Percentiles rank a stretch among this genome's conserved stretches.
phyloP scores from a whole-genome alignment of 1,139 yeast species.

The Saccharomycopsis hybrid region DNA sequence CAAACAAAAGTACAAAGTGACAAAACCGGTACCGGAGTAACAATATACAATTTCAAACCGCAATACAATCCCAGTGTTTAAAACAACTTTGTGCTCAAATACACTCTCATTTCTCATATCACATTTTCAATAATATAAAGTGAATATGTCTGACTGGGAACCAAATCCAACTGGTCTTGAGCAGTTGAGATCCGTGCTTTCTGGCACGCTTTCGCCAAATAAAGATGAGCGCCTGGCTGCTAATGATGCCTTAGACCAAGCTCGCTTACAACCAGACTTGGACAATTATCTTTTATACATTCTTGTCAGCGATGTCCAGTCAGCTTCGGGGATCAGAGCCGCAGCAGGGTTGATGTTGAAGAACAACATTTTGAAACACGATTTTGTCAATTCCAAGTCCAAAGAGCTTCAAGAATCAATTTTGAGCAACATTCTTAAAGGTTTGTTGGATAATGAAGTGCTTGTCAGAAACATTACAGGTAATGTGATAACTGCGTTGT shows the following conservation, averaged over 20 bases:
- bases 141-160: conserved; percentile 38
- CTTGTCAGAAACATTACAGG: conserved; percentile 85
- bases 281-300: conserved; percentile 72
- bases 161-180: conserved; percentile 56
- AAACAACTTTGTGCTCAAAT: no score
- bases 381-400: conserved; percentile 28
- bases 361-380: conserved; percentile 50
- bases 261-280: conserved; percentile 65
- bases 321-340: conserved; percentile 61
- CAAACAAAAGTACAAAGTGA: no score
- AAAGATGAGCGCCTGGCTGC: conserved; percentile 49
- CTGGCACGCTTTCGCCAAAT: conserved; percentile 59
- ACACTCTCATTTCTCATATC: background rate
- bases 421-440: conserved; percentile 57
- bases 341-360: conserved; percentile 85
- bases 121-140: background rate
- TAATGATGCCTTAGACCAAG: conserved; percentile 61
- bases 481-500: conserved; percentile 78
- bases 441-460: conserved; percentile 52
- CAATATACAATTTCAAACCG: no score
- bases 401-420: conserved; percentile 45
- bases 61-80: no score
- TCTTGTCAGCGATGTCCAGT: conserved; percentile 47
- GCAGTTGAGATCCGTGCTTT: conserved; percentile 57
- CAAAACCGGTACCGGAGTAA: no score